A percentile compares a stretch with the other conserved stretches of the same genome.
These are phyloP conservation scores for Wickerhamomyces rabaulensis DNA, from an alignment of 805 yeast species.

Conservation along the genomic window DNA sequence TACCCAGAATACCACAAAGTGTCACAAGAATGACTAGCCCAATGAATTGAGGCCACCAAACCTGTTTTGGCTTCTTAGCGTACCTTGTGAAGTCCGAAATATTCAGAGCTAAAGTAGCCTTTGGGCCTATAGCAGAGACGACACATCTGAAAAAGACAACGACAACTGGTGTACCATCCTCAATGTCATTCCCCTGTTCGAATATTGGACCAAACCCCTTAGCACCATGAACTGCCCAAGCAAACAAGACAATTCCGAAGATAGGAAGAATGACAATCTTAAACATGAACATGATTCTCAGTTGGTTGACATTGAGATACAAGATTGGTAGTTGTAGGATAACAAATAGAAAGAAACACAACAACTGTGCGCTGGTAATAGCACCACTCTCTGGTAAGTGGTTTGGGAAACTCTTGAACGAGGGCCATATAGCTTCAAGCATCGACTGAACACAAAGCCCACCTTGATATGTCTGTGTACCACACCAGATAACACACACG, in stretches of 20 bases:
- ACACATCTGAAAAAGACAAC: slow-evolving; percentile 24
- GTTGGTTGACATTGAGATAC: slow-evolving; percentile 27
- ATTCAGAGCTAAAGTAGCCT: slow-evolving; percentile 33
- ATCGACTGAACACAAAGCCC: slow-evolving; percentile 69
- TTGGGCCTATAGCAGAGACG: slow-evolving; percentile 29
- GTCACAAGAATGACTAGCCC: slow-evolving; percentile 25
- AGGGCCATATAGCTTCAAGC: slow-evolving; percentile 55
- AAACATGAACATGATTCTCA: slow-evolving; percentile 30
- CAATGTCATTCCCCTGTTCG: slow-evolving; percentile 17
- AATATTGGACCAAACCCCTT: slow-evolving; percentile 25
- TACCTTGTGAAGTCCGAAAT: slow-evolving; percentile 36
- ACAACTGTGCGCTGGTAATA: slow-evolving; percentile 26
- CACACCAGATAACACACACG: slow-evolving; percentile 52
- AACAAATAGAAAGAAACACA: slow-evolving; percentile 30
- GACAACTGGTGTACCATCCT: slow-evolving; percentile 18
- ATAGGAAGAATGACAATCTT: slow-evolving; percentile 27
- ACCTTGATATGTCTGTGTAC: slow-evolving; percentile 68
- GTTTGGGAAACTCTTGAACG: slow-evolving; percentile 37
- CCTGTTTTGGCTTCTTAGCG: slow-evolving; percentile 26
- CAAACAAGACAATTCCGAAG: slow-evolving; percentile 29
- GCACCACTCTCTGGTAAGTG: slow-evolving; percentile 16
- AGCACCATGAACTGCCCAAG: slow-evolving; percentile 27
- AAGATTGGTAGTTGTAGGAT: slow-evolving; percentile 29
- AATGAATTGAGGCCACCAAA: slow-evolving; percentile 27
- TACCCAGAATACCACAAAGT: slow-evolving; percentile 27